These are phyloP conservation scores for Penicillium rolfsii DNA, from an alignment of 2,329 filamentous ascomycete species.

Conservation along the genomic window DNA sequence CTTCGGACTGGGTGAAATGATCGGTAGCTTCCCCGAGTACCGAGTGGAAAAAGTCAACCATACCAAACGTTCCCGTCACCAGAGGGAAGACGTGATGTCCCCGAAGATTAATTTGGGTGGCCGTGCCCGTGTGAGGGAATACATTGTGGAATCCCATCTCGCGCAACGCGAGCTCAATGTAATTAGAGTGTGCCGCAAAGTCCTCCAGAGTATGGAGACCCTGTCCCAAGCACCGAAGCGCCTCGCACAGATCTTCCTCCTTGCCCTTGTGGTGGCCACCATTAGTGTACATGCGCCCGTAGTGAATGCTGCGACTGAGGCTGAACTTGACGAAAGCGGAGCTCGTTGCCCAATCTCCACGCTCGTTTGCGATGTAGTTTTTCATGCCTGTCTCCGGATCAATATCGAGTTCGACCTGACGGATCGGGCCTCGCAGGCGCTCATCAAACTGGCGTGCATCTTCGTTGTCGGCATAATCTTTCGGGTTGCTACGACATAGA, in stretches of 20 bases:
- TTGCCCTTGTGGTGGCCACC: slow-evolving; percentile 65
- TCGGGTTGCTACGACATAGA: slow-evolving; percentile 68
- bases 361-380: slow-evolving; percentile 96
- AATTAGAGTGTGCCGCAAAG: slow-evolving; percentile 78
- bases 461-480: slow-evolving; percentile 80
- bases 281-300: slow-evolving; percentile 72
- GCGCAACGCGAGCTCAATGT: slow-evolving; percentile 74
- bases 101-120: slow-evolving; percentile 66
- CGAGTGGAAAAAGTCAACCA: slow-evolving; percentile 81
- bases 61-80: slow-evolving; percentile 74
- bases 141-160: slow-evolving; percentile 71
- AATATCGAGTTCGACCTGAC: slow-evolving; percentile 70
- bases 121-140: slow-evolving; percentile 72
- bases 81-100: slow-evolving; percentile 73
- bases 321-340: slow-evolving; percentile 80
- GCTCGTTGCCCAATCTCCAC: slow-evolving; percentile 85
- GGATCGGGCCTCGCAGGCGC: slow-evolving; percentile 79
- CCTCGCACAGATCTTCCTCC: slow-evolving; percentile 79
- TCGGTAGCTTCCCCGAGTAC: slow-evolving; percentile 76
- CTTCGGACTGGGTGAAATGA: slow-evolving; percentile 81
- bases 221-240: slow-evolving; percentile 74
- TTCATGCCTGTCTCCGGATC: slow-evolving; percentile 90
- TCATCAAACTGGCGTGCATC: slow-evolving; percentile 79
- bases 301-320: slow-evolving; percentile 74
- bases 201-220: slow-evolving; percentile 80